A percentile compares a stretch with the other conserved stretches of the same genome.
These are phyloP conservation scores for Edaphochlamys debaryana DNA, from an alignment of 139 green algal species.

Conservation along the genomic window DNA sequence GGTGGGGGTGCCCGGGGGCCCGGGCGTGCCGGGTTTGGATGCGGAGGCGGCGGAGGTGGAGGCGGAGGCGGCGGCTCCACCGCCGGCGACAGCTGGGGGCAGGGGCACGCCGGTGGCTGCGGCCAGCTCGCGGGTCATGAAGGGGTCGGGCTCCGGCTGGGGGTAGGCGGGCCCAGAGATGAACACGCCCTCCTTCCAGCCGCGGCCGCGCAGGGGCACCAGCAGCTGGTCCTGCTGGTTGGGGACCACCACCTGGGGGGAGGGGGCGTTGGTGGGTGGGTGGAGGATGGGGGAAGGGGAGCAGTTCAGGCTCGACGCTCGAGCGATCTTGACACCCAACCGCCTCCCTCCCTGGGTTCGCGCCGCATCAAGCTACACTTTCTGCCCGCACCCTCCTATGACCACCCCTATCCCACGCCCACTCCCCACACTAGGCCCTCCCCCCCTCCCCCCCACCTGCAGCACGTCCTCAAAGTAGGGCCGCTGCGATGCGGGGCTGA, in stretches of 20 bases:
- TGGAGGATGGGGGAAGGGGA: no score
- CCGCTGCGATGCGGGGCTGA: slow-evolving; percentile 53
- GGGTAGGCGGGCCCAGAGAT: slow-evolving; percentile 53
- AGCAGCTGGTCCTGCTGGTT: slow-evolving; percentile 69
- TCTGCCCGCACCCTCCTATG: no score
- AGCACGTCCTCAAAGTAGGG: slow-evolving; percentile 63
- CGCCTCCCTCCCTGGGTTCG: no score
- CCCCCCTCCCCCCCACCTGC: background rate
- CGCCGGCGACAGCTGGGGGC: slow-evolving; percentile 3
- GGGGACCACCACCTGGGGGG: slow-evolving; percentile 56
- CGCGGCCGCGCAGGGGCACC: slow-evolving; percentile 53
- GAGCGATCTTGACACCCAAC: no score
- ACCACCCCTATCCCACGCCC: no score
- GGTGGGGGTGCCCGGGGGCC: background rate
- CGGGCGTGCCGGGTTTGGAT: background rate
- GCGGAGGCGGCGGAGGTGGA: slow-evolving; percentile 5
- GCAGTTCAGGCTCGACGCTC: no score
- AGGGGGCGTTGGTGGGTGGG: no score
- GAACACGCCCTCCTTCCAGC: slow-evolving; percentile 65
- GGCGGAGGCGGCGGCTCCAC: background rate
- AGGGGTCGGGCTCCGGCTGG: slow-evolving; percentile 46
- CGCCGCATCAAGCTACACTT: no score
- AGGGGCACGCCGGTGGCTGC: background rate
- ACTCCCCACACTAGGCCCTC: no score
- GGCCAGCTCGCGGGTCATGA: slow-evolving; percentile 53